Conservation (phyloP, 73 alveolate genomes). For the Paramecium sexaurelia region DNA sequence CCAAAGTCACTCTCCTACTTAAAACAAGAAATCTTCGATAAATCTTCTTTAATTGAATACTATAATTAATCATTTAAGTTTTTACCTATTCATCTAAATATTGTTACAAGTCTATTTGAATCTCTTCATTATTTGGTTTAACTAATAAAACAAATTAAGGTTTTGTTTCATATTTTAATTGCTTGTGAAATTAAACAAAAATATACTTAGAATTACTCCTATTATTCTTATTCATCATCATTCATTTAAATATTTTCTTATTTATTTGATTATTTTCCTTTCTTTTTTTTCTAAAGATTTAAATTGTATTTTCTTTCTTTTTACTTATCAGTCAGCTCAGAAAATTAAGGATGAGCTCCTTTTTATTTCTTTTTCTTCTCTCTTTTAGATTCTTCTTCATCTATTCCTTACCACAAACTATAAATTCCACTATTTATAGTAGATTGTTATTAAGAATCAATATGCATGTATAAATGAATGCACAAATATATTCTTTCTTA, state of each 20-base stretch:
- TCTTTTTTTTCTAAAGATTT: neutral
- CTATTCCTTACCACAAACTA: slow-evolving; percentile 19
- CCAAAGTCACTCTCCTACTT: slow-evolving; percentile 92
- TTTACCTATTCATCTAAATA: slow-evolving; percentile 23
- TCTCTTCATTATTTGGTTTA: slow-evolving; percentile 31
- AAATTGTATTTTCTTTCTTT: neutral
- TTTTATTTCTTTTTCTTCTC: neutral
- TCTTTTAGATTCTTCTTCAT: slow-evolving; percentile 13
- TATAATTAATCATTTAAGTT: neutral
- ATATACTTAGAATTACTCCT: neutral
- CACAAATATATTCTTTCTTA: neutral
- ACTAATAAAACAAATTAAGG: slow-evolving; percentile 14
- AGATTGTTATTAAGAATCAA: neutral
- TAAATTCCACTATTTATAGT: slow-evolving; percentile 2
- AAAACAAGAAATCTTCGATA: neutral
- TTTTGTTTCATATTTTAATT: slow-evolving; percentile 47
- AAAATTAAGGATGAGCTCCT: slow-evolving; percentile 15
- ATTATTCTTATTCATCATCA: neutral
- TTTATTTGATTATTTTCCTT: neutral
- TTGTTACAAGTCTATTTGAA: slow-evolving; percentile 4
- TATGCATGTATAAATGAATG: neutral
- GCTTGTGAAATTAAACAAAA: neutral
- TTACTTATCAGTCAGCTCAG: neutral
- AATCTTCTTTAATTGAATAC: neutral
- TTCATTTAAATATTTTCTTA: neutral